phyloP scores from a whole-genome alignment of 331 rosid genomes.

The Rosa hybrid region DNA sequence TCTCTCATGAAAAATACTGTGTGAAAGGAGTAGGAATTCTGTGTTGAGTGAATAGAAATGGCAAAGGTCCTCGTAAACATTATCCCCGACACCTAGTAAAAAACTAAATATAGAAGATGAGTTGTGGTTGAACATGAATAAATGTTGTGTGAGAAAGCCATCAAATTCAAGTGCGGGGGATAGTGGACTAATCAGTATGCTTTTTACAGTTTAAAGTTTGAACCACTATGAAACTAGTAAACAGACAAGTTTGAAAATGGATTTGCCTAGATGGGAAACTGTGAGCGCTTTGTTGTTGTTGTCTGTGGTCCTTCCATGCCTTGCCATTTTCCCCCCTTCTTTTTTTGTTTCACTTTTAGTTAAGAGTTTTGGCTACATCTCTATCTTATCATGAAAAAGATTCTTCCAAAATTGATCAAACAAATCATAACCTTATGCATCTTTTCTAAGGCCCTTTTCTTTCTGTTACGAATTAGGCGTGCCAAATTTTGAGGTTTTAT shows the following conservation, averaged over 20 bases:
- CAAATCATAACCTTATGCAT: background rate
- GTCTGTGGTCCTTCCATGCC: slow-evolving; percentile 14
- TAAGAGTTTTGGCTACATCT: slow-evolving; percentile 38
- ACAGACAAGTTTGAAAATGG: background rate
- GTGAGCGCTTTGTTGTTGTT: slow-evolving; percentile 2
- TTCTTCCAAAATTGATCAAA: slow-evolving; percentile 9
- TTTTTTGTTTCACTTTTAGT: slow-evolving; percentile 34
- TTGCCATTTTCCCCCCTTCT: background rate
- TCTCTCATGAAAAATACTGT: background rate
- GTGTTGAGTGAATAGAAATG: background rate
- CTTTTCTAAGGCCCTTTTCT: background rate
- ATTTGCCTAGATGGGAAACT: background rate
- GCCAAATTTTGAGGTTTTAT: background rate
- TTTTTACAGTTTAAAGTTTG: background rate
- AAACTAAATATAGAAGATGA: background rate
- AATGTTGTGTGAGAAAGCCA: background rate
- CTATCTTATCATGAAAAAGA: slow-evolving; percentile 36
- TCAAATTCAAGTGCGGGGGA: background rate
- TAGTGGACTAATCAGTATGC: background rate
- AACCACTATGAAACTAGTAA: background rate
- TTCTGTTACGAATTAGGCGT: background rate
- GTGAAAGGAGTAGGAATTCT: background rate
- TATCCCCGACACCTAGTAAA: background rate
- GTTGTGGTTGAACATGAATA: background rate
- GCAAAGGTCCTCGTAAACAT: background rate